Evolutionary conservation across 78 protist genomes (phyloP).

Genomic region (Pigoraptor vietnamica): DNA sequence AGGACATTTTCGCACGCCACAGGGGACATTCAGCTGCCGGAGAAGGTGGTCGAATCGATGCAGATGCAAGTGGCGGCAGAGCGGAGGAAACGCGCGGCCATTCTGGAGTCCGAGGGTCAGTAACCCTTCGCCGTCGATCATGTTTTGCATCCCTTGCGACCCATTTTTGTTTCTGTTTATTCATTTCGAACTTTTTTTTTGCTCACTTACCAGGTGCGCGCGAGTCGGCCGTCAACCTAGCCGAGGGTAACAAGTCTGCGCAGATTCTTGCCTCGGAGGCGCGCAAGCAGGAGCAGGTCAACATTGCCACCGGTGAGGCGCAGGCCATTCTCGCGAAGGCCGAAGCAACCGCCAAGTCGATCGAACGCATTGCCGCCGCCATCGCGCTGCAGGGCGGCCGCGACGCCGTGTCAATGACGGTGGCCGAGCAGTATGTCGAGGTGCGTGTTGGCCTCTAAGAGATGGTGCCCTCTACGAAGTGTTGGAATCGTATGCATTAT

Average conservation of each 20-base stretch:
- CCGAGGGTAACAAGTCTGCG: conserved; percentile 40
- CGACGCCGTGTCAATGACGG: conserved; percentile 11
- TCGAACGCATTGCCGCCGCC: conserved; percentile 10
- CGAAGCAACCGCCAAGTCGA: conserved; percentile 44
- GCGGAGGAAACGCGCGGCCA: conserved; percentile 61
- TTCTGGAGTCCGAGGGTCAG: conserved; percentile 72
- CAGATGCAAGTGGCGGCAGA: conserved; percentile 79
- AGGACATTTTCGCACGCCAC: not conserved
- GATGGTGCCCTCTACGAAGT: not conserved
- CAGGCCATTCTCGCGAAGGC: conserved; percentile 21
- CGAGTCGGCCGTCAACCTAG: conserved; percentile 32
- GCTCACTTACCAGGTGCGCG: conserved; percentile 8
- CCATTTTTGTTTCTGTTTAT: not conserved
- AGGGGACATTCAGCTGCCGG: conserved; percentile 57
- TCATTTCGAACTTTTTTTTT: not conserved
- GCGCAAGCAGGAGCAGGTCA: not conserved
- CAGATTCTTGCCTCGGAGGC: conserved; percentile 52
- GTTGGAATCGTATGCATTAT: not conserved
- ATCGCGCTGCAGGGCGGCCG: not conserved
- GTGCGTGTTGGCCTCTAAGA: not conserved
- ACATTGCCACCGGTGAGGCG: conserved; percentile 45
- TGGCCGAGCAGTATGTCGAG: conserved; percentile 38
- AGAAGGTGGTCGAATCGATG: conserved; percentile 53
- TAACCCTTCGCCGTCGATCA: not conserved
- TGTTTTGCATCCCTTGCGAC: too few relatives aligned